Percentiles rank a stretch among this genome's conserved stretches.
Conservation (phyloP, 306 rosid genomes). For the Gastrolobium bilobum region DNA sequence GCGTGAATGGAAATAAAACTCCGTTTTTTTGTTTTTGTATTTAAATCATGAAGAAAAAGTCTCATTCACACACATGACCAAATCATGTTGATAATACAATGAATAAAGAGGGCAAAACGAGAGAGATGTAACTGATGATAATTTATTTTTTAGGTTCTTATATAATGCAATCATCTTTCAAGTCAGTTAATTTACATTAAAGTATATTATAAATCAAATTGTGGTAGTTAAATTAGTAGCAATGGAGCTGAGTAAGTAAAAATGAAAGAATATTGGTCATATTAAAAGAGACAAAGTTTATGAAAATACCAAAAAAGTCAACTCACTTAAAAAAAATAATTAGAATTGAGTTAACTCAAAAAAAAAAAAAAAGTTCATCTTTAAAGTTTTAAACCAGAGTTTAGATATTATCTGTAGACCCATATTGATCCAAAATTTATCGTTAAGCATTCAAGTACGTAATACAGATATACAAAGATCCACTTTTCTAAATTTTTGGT, state of each 20-base stretch:
- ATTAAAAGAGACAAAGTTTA: too few relatives aligned
- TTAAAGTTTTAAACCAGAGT: constrained; percentile 38
- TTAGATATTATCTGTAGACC: constrained; percentile 19
- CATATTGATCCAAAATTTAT: constrained; percentile 45
- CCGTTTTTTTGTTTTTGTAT: not conserved
- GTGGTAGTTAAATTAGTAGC: too few relatives aligned
- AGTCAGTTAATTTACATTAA: constrained; percentile 31
- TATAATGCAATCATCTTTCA: constrained; percentile 29
- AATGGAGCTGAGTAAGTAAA: too few relatives aligned
- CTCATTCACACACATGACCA: constrained; percentile 44
- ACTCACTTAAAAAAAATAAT: too few relatives aligned
- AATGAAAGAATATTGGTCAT: too few relatives aligned
- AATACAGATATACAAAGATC: not conserved
- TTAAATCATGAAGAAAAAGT: constrained; percentile 29
- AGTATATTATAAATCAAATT: constrained; percentile 12
- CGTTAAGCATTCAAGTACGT: constrained; percentile 35
- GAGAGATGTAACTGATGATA: constrained; percentile 16
- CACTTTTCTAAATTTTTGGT: not conserved
- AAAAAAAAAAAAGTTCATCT: not conserved
- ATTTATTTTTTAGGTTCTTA: not conserved
- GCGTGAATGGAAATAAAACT: constrained; percentile 33
- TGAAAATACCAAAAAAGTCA: too few relatives aligned
- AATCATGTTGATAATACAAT: constrained; percentile 32
- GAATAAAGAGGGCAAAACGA: not conserved
- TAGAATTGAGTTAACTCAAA: too few relatives aligned